phyloP scores from a whole-genome alignment of 257 asterid species.

The Jaltomata sinuosa region DNA sequence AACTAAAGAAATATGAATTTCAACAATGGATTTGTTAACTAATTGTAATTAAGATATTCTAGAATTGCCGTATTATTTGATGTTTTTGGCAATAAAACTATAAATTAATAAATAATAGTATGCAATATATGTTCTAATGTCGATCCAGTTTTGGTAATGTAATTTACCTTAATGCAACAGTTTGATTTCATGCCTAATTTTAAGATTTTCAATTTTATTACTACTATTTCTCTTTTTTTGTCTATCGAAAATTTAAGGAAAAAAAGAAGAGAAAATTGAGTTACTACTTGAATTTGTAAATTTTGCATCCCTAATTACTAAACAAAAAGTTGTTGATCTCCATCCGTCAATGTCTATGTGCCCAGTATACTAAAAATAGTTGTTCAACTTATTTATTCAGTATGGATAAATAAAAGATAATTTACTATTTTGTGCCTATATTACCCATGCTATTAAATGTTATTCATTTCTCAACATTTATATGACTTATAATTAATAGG shows the following conservation, averaged over 20 bases:
- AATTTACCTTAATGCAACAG: background rate
- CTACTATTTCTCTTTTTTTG: too few relatives aligned
- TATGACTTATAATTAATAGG: too few relatives aligned
- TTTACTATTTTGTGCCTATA: too few relatives aligned
- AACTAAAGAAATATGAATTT: background rate
- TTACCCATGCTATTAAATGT: too few relatives aligned
- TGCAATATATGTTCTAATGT: background rate
- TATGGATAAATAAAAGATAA: too few relatives aligned
- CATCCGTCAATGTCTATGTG: too few relatives aligned
- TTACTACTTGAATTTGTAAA: background rate
- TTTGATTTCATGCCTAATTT: background rate
- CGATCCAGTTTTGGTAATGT: background rate
- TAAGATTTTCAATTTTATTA: background rate
- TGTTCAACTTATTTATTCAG: too few relatives aligned
- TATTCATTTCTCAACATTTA: too few relatives aligned
- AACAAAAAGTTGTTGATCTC: background rate
- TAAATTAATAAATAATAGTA: background rate
- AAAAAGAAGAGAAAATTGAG: background rate
- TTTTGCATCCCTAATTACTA: background rate
- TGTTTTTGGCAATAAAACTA: background rate
- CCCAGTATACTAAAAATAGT: too few relatives aligned
- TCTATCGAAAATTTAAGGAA: background rate
- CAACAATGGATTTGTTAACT: background rate
- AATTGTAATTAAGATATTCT: background rate
- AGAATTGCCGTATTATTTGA: background rate